phyloP scores from a whole-genome alignment of 441 rosid species.

The Adansonia rubrostipa region DNA sequence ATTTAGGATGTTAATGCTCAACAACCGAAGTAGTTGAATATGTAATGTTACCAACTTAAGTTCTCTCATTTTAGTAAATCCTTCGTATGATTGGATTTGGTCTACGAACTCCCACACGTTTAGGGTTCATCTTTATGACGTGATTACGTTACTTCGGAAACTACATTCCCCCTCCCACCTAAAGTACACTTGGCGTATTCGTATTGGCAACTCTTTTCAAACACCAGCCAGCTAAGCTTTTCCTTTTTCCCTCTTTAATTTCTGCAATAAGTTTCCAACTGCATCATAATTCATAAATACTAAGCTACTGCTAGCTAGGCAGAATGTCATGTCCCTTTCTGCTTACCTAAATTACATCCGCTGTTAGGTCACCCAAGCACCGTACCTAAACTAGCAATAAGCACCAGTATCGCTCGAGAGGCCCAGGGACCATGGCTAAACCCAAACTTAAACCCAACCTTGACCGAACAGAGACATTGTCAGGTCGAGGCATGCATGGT shows the following conservation, averaged over 20 bases:
- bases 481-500: not conserved
- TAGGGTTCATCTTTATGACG: not conserved
- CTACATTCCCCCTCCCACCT: conserved; percentile 16
- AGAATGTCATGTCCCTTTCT: not conserved
- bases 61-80: not conserved
- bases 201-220: conserved; percentile 26
- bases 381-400: not conserved
- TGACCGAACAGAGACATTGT: not conserved
- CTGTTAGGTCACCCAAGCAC: not conserved
- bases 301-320: not conserved
- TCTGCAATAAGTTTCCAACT: conserved; percentile 40
- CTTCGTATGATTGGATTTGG: too few species aligned
- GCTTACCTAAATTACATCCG: conserved; percentile 29
- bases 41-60: not conserved
- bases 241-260: conserved; percentile 17
- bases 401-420: not conserved
- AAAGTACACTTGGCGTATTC: not conserved
- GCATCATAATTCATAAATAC: conserved; percentile 13
- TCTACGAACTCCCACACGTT: not conserved
- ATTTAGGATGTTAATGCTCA: not conserved
- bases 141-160: not conserved
- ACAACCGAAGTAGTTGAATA: not conserved
- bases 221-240: conserved; percentile 12
- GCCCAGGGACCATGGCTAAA: not conserved
- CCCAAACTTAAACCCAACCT: not conserved